A percentile compares a stretch with the other conserved stretches of the same genome.
phyloP scores from a whole-genome alignment of 73 alveolate genomes.

The Stentor coeruleus region DNA sequence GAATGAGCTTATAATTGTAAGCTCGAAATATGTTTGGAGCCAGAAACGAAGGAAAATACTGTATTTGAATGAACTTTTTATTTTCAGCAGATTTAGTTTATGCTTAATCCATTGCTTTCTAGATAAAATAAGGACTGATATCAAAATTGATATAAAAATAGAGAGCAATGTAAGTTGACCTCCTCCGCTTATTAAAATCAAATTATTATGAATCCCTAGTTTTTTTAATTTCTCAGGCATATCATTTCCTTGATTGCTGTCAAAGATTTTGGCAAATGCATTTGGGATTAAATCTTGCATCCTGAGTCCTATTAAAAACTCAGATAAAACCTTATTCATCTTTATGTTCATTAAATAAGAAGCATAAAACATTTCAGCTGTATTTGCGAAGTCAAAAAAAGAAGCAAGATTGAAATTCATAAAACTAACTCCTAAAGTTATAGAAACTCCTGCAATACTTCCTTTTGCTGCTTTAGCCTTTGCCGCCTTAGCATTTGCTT shows the following conservation, averaged over 20 bases:
- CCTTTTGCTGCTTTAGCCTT: too few species aligned
- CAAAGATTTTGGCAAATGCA: background rate
- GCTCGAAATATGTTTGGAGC: background rate
- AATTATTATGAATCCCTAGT: background rate
- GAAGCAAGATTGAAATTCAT: background rate
- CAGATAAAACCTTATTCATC: background rate
- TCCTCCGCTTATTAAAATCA: background rate
- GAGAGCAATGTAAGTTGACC: background rate
- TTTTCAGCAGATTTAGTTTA: background rate
- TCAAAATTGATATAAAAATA: background rate
- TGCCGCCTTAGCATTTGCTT: too few species aligned
- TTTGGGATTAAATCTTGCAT: background rate
- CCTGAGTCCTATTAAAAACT: background rate
- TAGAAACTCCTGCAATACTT: too few species aligned
- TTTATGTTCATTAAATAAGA: background rate
- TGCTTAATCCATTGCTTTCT: background rate
- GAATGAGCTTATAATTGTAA: background rate
- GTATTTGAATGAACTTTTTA: background rate
- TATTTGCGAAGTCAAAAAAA: background rate
- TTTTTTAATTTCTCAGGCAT: background rate
- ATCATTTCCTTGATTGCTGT: background rate
- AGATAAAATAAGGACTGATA: background rate
- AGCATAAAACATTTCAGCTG: background rate
- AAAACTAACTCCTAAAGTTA: too few species aligned
- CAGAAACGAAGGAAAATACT: background rate